Conservation (phyloP, 2,329 filamentous ascomycete genomes). For the Metarhizium guizhouense region DNA sequence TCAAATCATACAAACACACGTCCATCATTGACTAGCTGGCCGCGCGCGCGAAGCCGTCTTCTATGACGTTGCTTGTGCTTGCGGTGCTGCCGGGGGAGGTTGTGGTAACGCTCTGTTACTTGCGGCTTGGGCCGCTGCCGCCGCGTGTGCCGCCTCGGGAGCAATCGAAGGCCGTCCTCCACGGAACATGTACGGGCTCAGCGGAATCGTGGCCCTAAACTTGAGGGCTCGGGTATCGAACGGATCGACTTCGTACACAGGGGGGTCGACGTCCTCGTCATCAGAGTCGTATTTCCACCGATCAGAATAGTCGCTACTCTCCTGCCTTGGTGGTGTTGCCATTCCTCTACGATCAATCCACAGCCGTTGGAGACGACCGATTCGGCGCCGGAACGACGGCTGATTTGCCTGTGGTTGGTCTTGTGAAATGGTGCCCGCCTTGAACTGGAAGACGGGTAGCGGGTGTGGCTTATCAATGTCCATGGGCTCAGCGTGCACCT, state of each 20-base stretch:
- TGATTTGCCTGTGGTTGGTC: slow-evolving; percentile 32
- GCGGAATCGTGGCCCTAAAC: slow-evolving; percentile 50
- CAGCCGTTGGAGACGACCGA: slow-evolving; percentile 74
- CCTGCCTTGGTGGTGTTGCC: slow-evolving; percentile 33
- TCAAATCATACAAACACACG: slow-evolving; percentile 12
- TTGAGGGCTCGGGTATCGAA: slow-evolving; percentile 51
- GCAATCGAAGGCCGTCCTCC: slow-evolving; percentile 26
- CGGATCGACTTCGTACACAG: slow-evolving; percentile 68
- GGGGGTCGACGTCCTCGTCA: slow-evolving; percentile 72
- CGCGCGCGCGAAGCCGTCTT: neutral
- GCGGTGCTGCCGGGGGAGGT: slow-evolving; percentile 11
- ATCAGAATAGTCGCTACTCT: slow-evolving; percentile 43
- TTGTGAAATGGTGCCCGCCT: slow-evolving; percentile 27
- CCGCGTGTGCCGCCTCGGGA: slow-evolving; percentile 16
- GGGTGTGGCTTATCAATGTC: slow-evolving; percentile 23
- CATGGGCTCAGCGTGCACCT: slow-evolving; percentile 35
- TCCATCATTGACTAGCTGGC: slow-evolving; percentile 2
- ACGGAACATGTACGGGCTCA: slow-evolving; percentile 33
- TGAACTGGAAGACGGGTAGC: slow-evolving; percentile 36
- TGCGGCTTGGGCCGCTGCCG: slow-evolving; percentile 5
- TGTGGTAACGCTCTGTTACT: slow-evolving; percentile 5
- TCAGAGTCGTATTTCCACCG: slow-evolving; percentile 84
- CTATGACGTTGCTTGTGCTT: slow-evolving; percentile 18
- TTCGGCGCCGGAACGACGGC: slow-evolving; percentile 72
- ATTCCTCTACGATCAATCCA: slow-evolving; percentile 81